Conservation (phyloP, 495 filamentous ascomycete genomes). For the Durotheca rogersii region DNA sequence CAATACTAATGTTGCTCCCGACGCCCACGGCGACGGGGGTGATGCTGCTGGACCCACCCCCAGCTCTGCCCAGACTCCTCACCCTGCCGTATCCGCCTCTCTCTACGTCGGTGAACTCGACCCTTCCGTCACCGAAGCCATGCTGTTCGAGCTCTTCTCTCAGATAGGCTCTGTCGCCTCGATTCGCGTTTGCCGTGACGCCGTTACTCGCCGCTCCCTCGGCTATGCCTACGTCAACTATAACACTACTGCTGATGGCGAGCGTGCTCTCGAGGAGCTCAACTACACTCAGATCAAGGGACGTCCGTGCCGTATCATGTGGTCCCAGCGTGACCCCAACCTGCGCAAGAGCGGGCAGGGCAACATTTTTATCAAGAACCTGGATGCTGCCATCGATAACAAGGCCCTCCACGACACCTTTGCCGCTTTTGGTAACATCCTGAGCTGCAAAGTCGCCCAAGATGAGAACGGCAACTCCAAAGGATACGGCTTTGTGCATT, state of each 20-base stretch:
- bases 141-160: conserved; percentile 99
- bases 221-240: conserved; percentile 99
- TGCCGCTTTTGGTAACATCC: conserved; percentile 97
- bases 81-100: conserved; percentile 86
- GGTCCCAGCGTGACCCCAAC: conserved; percentile 99
- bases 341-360: conserved; percentile 99
- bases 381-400: conserved; percentile 98
- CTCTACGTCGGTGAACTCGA: conserved; percentile 99
- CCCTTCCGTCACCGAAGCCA: conserved; percentile 95
- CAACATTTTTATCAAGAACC: conserved; percentile 99
- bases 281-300: conserved; percentile 99
- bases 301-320: conserved; percentile 99
- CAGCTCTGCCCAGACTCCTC: conserved; percentile 67
- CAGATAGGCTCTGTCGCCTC: conserved; percentile 98
- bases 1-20: conserved; percentile 63
- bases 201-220: conserved; percentile 96
- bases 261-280: conserved; percentile 97
- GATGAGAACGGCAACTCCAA: conserved; percentile 95
- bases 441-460: conserved; percentile 98
- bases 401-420: conserved; percentile 99
- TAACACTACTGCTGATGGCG: conserved; percentile 93
- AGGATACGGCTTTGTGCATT: conserved; percentile 99
- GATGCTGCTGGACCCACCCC: conserved; percentile 66
- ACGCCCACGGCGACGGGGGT: conserved; percentile 53
- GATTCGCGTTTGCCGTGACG: conserved; percentile 99